Evolutionary conservation across 75 land plant genomes (phyloP).

Genomic region (Picea glauca): DNA sequence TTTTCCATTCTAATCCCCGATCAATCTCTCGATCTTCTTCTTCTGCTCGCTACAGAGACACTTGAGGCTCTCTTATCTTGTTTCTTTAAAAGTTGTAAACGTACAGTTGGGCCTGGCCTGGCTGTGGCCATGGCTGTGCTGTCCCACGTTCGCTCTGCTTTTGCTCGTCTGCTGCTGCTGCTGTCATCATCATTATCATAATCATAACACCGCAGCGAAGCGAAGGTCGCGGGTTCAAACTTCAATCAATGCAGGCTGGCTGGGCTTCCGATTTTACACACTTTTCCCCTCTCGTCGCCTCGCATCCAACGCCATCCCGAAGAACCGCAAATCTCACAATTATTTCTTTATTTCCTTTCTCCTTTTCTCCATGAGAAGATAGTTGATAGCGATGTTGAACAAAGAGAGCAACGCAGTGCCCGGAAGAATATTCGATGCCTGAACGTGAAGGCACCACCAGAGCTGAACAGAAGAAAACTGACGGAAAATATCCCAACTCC

Average conservation of each 20-base stretch:
- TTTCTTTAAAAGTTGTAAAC: not conserved
- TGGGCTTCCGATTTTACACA: not conserved
- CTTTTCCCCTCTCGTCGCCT: not conserved
- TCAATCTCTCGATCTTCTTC: not conserved
- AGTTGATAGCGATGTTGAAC: too few species aligned
- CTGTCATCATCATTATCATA: not conserved
- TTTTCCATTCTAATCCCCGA: not conserved
- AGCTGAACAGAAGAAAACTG: too few species aligned
- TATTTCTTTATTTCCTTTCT: too few species aligned
- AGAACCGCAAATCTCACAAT: too few species aligned
- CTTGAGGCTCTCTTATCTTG: not conserved
- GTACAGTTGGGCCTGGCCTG: not conserved
- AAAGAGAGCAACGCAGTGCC: too few species aligned
- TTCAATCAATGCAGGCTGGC: slow-evolving; percentile 3
- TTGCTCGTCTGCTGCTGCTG: not conserved
- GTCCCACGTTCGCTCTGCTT: not conserved
- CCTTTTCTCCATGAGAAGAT: too few species aligned
- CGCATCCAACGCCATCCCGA: too few species aligned
- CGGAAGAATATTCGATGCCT: too few species aligned
- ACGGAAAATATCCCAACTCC: too few species aligned
- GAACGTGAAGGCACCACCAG: too few species aligned
- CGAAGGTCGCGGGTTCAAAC: not conserved
- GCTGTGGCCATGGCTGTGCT: not conserved
- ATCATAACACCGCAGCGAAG: not conserved
- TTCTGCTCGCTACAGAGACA: not conserved